Evolutionary conservation across 768 basidiomycete genomes (phyloP).

Genomic region (Mycena vitilis): DNA sequence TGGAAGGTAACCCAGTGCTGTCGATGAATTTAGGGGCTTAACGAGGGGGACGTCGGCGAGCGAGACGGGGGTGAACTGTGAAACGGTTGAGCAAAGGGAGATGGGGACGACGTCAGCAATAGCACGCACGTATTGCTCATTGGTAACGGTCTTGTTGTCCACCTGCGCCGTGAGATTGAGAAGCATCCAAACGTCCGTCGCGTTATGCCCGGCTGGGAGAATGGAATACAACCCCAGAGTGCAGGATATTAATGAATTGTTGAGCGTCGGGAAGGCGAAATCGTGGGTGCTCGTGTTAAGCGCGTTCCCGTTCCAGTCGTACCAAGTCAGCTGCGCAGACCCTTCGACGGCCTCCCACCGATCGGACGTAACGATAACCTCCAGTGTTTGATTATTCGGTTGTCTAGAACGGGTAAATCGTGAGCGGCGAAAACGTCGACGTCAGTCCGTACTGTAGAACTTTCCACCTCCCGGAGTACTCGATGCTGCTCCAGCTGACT

Average conservation of each 20-base stretch:
- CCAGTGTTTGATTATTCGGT: slow-evolving; percentile 58
- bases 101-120: no score
- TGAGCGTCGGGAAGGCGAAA: slow-evolving; percentile 60
- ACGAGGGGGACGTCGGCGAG: slow-evolving; percentile 58
- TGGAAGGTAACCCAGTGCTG: slow-evolving; percentile 50
- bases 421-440: slow-evolving; percentile 57
- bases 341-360: slow-evolving; percentile 60
- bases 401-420: slow-evolving; percentile 69
- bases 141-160: slow-evolving; percentile 54
- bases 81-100: neutral
- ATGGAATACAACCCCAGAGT: slow-evolving; percentile 55
- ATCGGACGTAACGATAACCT: slow-evolving; percentile 65
- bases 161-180: slow-evolving; percentile 61
- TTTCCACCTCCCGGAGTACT: slow-evolving; percentile 72
- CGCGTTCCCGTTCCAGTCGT: slow-evolving; percentile 61
- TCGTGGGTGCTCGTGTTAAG: slow-evolving; percentile 51
- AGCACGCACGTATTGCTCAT: slow-evolving; percentile 63
- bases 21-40: slow-evolving; percentile 65
- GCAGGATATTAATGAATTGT: slow-evolving; percentile 59
- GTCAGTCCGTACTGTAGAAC: slow-evolving; percentile 65
- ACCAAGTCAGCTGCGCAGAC: slow-evolving; percentile 65
- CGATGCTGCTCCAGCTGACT: slow-evolving; percentile 65
- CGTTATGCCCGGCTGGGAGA: slow-evolving; percentile 55
- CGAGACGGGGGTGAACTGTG: slow-evolving; percentile 64
- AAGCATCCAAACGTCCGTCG: slow-evolving; percentile 61